Conservation (phyloP, 1,284 basidiomycete genomes). For the Pseudozyma flocculosa region DNA sequence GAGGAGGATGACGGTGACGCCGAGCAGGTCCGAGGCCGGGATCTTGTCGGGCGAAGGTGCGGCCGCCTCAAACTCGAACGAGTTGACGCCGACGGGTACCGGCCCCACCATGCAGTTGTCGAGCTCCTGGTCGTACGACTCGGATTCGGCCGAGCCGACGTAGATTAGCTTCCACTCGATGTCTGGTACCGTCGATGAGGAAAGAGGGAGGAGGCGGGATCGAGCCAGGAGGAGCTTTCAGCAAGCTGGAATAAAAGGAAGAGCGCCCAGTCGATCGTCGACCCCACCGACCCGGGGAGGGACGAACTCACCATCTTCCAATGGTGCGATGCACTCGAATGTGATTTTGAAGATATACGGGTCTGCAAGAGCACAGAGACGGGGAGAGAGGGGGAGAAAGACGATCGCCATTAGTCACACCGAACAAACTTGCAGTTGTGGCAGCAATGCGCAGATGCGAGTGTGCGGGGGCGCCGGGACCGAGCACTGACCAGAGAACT, state of each 20-base stretch:
- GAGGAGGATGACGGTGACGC: slow-evolving; percentile 85
- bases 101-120: slow-evolving; percentile 79
- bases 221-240: too few species aligned
- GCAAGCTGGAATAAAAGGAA: too few species aligned
- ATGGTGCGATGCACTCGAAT: slow-evolving; percentile 91
- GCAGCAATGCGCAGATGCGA: too few species aligned
- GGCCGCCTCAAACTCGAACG: slow-evolving; percentile 83
- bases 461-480: too few species aligned
- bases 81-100: slow-evolving; percentile 79
- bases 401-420: too few species aligned
- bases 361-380: slow-evolving; percentile 60
- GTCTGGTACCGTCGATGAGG: too few species aligned
- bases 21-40: slow-evolving; percentile 78
- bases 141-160: slow-evolving; percentile 88
- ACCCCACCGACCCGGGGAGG: too few species aligned
- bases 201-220: too few species aligned
- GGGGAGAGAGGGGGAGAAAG: neutral
- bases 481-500: slow-evolving; percentile 41
- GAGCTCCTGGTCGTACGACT: slow-evolving; percentile 90
- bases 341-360: slow-evolving; percentile 92
- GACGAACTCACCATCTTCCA: slow-evolving; percentile 74
- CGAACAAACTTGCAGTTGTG: too few species aligned
- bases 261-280: too few species aligned
- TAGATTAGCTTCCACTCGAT: slow-evolving; percentile 97
- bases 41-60: slow-evolving; percentile 67